phyloP scores from a whole-genome alignment of 2,329 filamentous ascomycete species.

The Plectosphaerella sp. region DNA sequence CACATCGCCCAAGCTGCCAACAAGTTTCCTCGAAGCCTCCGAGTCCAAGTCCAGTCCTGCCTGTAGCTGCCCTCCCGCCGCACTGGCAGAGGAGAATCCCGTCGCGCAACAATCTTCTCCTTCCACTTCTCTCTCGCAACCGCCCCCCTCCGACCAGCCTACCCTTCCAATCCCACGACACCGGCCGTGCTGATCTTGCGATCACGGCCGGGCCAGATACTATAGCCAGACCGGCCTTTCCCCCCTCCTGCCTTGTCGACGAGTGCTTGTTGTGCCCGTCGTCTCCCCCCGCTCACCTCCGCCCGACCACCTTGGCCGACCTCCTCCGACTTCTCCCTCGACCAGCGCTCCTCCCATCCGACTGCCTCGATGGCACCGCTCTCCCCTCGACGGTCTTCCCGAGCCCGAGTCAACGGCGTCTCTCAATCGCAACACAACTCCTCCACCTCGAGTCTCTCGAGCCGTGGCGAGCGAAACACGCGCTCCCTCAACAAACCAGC shows the following conservation, averaged over 20 bases:
- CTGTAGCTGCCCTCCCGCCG: slow-evolving; percentile 6
- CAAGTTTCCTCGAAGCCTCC: slow-evolving; percentile 9
- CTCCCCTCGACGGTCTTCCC: slow-evolving; percentile 83
- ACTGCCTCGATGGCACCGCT: slow-evolving; percentile 51
- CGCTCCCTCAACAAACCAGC: slow-evolving; percentile 68
- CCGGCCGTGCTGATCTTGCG: not conserved
- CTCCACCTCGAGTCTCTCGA: slow-evolving; percentile 71
- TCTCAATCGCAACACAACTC: slow-evolving; percentile 73
- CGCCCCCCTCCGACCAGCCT: not conserved
- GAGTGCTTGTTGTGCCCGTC: slow-evolving; percentile 23
- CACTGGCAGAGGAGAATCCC: not conserved
- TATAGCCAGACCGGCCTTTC: slow-evolving; percentile 20
- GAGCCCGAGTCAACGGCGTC: slow-evolving; percentile 77
- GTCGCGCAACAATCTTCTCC: slow-evolving; percentile 11
- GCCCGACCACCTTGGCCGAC: slow-evolving; percentile 23
- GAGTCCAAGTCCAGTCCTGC: slow-evolving; percentile 12
- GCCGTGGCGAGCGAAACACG: slow-evolving; percentile 69
- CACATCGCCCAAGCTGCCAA: slow-evolving; percentile 10
- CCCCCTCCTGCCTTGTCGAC: slow-evolving; percentile 14
- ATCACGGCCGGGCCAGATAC: not conserved
- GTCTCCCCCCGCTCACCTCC: slow-evolving; percentile 22
- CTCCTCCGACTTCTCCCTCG: not conserved
- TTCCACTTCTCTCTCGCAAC: slow-evolving; percentile 8
- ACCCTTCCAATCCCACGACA: not conserved
- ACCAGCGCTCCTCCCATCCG: not conserved